Conservation (phyloP, 1,139 yeast species). For the Geotrichum reessii region DNA sequence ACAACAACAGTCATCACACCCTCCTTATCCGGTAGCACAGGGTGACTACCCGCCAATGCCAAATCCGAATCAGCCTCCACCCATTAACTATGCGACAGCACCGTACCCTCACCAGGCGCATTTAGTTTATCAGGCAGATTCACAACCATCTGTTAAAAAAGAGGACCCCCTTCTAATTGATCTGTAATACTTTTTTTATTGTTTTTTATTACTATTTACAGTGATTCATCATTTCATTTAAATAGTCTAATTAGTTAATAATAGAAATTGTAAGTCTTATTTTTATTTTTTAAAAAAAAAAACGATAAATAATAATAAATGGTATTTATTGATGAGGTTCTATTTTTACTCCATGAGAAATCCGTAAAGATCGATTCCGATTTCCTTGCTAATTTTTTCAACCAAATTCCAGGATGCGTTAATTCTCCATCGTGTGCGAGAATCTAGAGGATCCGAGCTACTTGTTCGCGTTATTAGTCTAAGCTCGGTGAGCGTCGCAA, state of each 20-base stretch:
- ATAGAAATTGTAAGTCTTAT: too few species aligned
- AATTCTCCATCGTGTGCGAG: constrained; percentile 60
- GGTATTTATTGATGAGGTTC: too few species aligned
- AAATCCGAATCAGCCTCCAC: constrained; percentile 9
- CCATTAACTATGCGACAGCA: constrained; percentile 2
- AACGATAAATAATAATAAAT: too few species aligned
- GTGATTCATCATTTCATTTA: neutral
- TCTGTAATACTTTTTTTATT: constrained; percentile 21
- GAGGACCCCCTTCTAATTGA: constrained; percentile 31
- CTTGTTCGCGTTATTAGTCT: constrained; percentile 48
- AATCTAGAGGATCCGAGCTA: constrained; percentile 52
- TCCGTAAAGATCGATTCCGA: constrained; percentile 51
- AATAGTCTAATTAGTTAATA: neutral
- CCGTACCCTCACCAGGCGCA: neutral
- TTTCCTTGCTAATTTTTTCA: constrained; percentile 46
- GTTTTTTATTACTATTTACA: neutral
- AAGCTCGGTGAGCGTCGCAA: constrained; percentile 55
- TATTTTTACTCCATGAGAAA: constrained; percentile 38
- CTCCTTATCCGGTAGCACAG: constrained; percentile 1
- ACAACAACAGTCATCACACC: constrained; percentile 8
- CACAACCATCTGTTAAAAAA: constrained; percentile 18
- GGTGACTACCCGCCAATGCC: neutral
- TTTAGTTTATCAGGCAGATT: constrained; percentile 1
- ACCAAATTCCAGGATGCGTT: constrained; percentile 53
- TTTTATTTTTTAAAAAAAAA: too few species aligned